phyloP scores from a whole-genome alignment of 805 yeast genomes.

The Dipodascus geniculatus region DNA sequence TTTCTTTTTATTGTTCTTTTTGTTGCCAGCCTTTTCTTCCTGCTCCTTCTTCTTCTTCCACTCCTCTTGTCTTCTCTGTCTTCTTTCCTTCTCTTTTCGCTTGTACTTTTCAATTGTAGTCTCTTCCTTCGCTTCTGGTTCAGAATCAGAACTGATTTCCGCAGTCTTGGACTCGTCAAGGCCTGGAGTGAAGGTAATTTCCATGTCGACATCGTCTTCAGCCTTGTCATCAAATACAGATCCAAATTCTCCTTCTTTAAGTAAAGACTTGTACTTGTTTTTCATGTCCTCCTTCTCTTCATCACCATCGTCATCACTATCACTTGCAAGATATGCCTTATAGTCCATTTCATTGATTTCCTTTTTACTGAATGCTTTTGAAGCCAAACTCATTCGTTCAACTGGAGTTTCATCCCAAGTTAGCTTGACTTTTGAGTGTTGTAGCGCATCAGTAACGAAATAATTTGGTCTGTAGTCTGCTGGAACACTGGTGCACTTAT shows the following conservation, averaged over 20 bases:
- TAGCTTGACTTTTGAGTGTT: conserved; percentile 88
- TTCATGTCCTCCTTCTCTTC: conserved; percentile 27
- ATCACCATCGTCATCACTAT: conserved; percentile 45
- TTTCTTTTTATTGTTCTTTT: conserved; percentile 15
- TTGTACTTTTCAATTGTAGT: conserved; percentile 68
- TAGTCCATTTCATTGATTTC: conserved; percentile 33
- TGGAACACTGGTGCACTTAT: conserved; percentile 62
- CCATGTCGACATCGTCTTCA: conserved; percentile 65
- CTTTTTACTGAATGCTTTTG: conserved; percentile 73
- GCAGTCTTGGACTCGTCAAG: conserved; percentile 32
- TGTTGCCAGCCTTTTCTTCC: conserved; percentile 25
- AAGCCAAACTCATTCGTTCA: conserved; percentile 65
- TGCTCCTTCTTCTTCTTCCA: conserved; percentile 50
- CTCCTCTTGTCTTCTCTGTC: conserved; percentile 70
- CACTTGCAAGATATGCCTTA: conserved; percentile 68
- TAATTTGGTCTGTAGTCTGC: conserved; percentile 64
- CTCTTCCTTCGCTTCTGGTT: conserved; percentile 38
- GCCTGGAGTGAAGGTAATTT: conserved; percentile 90
- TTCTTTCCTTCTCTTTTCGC: conserved; percentile 87
- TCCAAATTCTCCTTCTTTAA: conserved; percentile 9
- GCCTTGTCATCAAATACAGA: conserved; percentile 3
- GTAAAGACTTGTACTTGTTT: conserved; percentile 49
- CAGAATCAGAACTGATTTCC: neutral
- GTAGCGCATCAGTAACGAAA: conserved; percentile 90
- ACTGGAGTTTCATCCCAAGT: conserved; percentile 99